Evolutionary conservation across 768 basidiomycete species (phyloP).

Genomic region (Russula lepida): DNA sequence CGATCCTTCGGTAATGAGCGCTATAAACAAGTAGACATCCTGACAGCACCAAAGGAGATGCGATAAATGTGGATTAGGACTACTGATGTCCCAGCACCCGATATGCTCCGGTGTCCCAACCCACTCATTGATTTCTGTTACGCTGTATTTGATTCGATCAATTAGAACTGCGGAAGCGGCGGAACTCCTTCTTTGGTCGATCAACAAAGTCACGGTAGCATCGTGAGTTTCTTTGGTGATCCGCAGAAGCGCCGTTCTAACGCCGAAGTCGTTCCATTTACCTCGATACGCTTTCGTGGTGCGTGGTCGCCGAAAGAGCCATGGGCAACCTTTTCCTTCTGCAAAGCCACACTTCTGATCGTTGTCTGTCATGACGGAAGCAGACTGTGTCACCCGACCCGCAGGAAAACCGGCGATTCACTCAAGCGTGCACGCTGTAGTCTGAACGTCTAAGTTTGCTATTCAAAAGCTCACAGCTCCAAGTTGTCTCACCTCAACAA

Average conservation of each 20-base stretch:
- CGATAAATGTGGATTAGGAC: too few species aligned
- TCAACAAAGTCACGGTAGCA: background rate
- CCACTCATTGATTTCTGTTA: background rate
- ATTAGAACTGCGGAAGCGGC: background rate
- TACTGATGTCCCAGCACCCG: too few species aligned
- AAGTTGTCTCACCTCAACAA: background rate
- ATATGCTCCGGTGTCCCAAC: background rate
- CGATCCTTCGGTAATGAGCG: too few species aligned
- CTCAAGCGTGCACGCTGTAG: background rate
- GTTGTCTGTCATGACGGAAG: background rate
- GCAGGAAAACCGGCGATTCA: background rate
- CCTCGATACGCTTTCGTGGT: background rate
- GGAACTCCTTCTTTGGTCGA: background rate
- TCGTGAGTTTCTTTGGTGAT: background rate
- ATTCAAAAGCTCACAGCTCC: background rate
- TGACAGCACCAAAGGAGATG: too few species aligned
- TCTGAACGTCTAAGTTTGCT: background rate
- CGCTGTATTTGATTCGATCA: background rate
- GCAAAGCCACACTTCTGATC: background rate
- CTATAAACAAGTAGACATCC: too few species aligned
- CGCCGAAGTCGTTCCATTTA: background rate
- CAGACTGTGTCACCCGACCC: background rate
- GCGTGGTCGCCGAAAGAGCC: background rate
- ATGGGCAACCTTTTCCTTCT: background rate
- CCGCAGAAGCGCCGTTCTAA: background rate